These are phyloP conservation scores for Begonia masoniana DNA, from an alignment of 306 rosid genomes.

Conservation along the genomic window DNA sequence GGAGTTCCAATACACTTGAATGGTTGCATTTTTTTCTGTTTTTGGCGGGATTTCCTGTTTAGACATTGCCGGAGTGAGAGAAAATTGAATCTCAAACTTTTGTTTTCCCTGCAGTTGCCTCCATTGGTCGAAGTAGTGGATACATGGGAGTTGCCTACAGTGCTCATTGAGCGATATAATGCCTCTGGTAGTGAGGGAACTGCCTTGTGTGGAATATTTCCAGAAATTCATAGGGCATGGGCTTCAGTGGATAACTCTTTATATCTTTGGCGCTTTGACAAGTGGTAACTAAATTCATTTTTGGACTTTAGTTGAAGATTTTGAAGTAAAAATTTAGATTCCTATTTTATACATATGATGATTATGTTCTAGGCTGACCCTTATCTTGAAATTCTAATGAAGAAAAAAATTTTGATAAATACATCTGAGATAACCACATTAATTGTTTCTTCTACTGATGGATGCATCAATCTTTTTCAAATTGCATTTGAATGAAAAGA, in stretches of 20 bases:
- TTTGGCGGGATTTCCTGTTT: no score
- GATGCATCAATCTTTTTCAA: no score
- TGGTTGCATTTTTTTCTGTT: no score
- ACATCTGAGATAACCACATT: no score
- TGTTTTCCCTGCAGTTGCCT: conserved; percentile 72
- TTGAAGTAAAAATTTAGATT: not conserved
- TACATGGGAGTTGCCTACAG: conserved; percentile 83
- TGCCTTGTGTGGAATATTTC: conserved; percentile 90
- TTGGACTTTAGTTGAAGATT: not conserved
- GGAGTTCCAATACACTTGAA: no score
- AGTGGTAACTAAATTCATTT: conserved; percentile 50
- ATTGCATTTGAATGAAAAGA: no score
- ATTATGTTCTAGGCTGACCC: not conserved
- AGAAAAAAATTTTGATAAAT: no score
- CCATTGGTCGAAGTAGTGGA: conserved; percentile 76
- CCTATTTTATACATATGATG: conserved; percentile 1
- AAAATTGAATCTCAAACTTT: not conserved
- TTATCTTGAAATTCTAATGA: no score
- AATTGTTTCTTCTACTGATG: no score
- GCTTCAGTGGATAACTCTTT: conserved; percentile 86
- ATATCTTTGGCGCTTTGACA: conserved; percentile 96
- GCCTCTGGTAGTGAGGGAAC: conserved; percentile 98
- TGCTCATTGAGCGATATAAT: conserved; percentile 85
- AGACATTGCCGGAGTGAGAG: no score
- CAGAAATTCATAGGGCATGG: conserved; percentile 93